These are phyloP conservation scores for Haplographium delicatum DNA, from an alignment of 495 filamentous ascomycete species.

Conservation along the genomic window DNA sequence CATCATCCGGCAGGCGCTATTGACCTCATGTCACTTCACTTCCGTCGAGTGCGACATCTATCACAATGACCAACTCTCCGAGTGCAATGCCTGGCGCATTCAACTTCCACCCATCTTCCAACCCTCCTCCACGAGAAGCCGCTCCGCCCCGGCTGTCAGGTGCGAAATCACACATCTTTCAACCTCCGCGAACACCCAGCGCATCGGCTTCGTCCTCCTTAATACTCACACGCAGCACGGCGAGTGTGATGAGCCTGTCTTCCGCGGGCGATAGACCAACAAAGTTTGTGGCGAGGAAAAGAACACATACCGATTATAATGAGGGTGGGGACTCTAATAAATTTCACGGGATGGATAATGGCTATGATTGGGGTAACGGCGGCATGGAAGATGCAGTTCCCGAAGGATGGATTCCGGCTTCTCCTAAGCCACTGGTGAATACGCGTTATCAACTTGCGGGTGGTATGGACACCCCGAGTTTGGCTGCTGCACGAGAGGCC, in stretches of 20 bases:
- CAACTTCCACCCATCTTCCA: slow-evolving; percentile 7
- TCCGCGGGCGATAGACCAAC: slow-evolving; percentile 12
- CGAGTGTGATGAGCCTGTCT: slow-evolving; percentile 34
- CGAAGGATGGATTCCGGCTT: slow-evolving; percentile 26
- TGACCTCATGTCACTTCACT: too few relatives aligned
- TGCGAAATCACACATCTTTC: slow-evolving; percentile 59
- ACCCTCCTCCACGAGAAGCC: not conserved
- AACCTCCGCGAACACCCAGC: slow-evolving; percentile 60
- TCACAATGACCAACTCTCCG: slow-evolving; percentile 15
- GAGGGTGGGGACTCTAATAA: slow-evolving; percentile 12
- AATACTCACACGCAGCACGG: slow-evolving; percentile 50
- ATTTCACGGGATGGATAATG: slow-evolving; percentile 21
- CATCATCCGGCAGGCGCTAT: too few relatives aligned
- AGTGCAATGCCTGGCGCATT: slow-evolving; percentile 23
- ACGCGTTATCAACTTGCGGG: slow-evolving; percentile 55
- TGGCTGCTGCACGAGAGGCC: slow-evolving; percentile 38
- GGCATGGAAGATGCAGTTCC: not conserved
- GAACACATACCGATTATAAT: slow-evolving; percentile 25
- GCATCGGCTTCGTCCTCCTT: slow-evolving; percentile 46
- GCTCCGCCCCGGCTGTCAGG: slow-evolving; percentile 26
- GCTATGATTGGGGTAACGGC: slow-evolving; percentile 25
- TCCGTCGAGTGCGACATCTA: too few relatives aligned
- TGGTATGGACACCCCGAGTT: slow-evolving; percentile 57
- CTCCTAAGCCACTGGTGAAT: slow-evolving; percentile 45
- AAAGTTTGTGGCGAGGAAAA: slow-evolving; percentile 31